These are phyloP conservation scores for Trametes cubensis DNA, from an alignment of 768 basidiomycete species.

Conservation along the genomic window DNA sequence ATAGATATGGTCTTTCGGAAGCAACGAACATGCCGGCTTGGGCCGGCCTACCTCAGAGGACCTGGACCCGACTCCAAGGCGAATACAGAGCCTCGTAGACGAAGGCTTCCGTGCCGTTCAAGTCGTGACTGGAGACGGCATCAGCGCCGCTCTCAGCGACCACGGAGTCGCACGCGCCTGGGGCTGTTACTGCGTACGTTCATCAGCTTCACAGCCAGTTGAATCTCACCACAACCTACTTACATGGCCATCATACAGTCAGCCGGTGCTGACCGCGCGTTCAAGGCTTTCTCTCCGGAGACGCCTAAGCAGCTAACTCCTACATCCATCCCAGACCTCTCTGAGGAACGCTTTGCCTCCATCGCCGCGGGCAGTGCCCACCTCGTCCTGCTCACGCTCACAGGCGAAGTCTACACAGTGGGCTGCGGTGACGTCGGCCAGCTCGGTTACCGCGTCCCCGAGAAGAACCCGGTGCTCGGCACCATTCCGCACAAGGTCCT, in stretches of 20 bases:
- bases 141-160: constrained; percentile 44
- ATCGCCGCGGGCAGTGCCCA: constrained; percentile 49
- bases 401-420: constrained; percentile 48
- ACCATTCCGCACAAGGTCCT: constrained; percentile 45
- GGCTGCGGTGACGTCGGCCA: constrained; percentile 48
- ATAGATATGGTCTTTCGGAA: constrained; percentile 16
- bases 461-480: constrained; percentile 41
- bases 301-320: constrained; percentile 31
- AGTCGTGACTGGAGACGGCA: constrained; percentile 46
- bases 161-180: constrained; percentile 45
- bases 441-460: constrained; percentile 47
- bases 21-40: constrained; percentile 1
- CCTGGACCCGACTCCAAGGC: constrained; percentile 23
- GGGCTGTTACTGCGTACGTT: constrained; percentile 46
- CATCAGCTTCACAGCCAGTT: not conserved
- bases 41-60: not conserved
- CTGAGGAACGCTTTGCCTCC: constrained; percentile 32
- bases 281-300: not conserved
- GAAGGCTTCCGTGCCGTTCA: constrained; percentile 45
- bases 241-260: not conserved
- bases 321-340: constrained; percentile 22
- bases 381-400: constrained; percentile 47
- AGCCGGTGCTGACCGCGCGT: not conserved
- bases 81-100: constrained; percentile 35
- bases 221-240: too few species aligned